phyloP scores from a whole-genome alignment of 1,284 basidiomycete genomes.

The Sporisorium graminicola region DNA sequence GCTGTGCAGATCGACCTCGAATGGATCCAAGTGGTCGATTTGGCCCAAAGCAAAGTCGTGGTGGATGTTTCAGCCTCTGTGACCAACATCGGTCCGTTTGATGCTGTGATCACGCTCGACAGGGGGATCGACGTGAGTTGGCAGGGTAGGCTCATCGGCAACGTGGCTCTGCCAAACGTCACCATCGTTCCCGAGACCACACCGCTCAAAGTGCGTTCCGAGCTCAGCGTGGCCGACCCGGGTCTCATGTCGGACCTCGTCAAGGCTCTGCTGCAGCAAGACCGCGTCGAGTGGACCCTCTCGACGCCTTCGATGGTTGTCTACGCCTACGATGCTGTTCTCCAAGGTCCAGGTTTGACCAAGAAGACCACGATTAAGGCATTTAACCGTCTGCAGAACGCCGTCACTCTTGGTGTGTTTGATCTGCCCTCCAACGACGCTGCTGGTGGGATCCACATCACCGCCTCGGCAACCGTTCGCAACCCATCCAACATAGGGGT shows the following conservation, averaged over 20 bases:
- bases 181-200: conserved; percentile 74
- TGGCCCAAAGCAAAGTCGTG: conserved; percentile 75
- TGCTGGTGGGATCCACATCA: conserved; percentile 79
- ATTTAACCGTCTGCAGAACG: conserved; percentile 77
- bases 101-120: conserved; percentile 78
- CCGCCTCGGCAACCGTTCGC: conserved; percentile 75
- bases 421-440: conserved; percentile 80
- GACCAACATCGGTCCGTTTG: conserved; percentile 81
- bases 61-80: conserved; percentile 77
- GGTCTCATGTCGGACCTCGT: conserved; percentile 77
- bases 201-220: conserved; percentile 74
- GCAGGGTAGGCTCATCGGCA: conserved; percentile 76
- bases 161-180: conserved; percentile 75
- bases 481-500: conserved; percentile 86
- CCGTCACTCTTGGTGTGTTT: conserved; percentile 78
- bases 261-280: conserved; percentile 76
- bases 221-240: conserved; percentile 76
- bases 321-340: conserved; percentile 70
- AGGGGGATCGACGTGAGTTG: conserved; percentile 77
- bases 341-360: conserved; percentile 74
- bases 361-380: conserved; percentile 78
- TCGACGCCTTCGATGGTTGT: conserved; percentile 77
- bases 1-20: conserved; percentile 72
- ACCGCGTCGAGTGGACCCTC: conserved; percentile 81
- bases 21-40: conserved; percentile 36